Conservation (phyloP, 2,329 filamentous ascomycete species). For the Teratosphaeria epicoccoides region DNA sequence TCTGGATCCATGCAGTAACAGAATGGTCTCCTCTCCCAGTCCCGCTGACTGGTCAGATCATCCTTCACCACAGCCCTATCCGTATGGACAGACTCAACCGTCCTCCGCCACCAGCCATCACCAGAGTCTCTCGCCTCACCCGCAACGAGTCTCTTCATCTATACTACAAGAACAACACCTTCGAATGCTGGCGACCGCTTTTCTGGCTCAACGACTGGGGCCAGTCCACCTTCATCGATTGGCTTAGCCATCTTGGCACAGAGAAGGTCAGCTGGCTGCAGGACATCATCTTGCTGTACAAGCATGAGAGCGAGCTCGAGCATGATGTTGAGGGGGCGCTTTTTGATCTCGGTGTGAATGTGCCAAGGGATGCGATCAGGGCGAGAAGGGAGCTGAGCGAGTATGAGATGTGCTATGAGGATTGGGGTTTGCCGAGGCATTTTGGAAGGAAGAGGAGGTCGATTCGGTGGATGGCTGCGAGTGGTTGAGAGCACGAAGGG, state of each 20-base stretch:
- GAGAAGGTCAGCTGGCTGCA: conserved; percentile 13
- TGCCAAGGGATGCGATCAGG: conserved; percentile 8
- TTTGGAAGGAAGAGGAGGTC: conserved; percentile 14
- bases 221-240: conserved; percentile 15
- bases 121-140: conserved; percentile 11
- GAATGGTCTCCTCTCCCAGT: not conserved
- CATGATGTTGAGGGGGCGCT: conserved; percentile 13
- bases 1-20: not conserved
- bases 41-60: not conserved
- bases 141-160: conserved; percentile 14
- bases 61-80: not conserved
- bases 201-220: conserved; percentile 16
- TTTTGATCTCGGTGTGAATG: conserved; percentile 9
- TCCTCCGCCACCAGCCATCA: conserved; percentile 8
- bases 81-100: conserved; percentile 3
- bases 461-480: not conserved
- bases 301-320: conserved; percentile 10
- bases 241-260: conserved; percentile 13
- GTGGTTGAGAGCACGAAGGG: not conserved
- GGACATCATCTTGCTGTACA: conserved; percentile 16
- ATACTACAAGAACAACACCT: conserved; percentile 16
- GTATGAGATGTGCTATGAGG: conserved; percentile 14
- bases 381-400: conserved; percentile 13
- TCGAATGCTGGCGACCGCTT: conserved; percentile 18
- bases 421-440: conserved; percentile 15